Evolutionary conservation across 2,329 filamentous ascomycete species (phyloP).

Genomic region (Xylariaceae sp.): DNA sequence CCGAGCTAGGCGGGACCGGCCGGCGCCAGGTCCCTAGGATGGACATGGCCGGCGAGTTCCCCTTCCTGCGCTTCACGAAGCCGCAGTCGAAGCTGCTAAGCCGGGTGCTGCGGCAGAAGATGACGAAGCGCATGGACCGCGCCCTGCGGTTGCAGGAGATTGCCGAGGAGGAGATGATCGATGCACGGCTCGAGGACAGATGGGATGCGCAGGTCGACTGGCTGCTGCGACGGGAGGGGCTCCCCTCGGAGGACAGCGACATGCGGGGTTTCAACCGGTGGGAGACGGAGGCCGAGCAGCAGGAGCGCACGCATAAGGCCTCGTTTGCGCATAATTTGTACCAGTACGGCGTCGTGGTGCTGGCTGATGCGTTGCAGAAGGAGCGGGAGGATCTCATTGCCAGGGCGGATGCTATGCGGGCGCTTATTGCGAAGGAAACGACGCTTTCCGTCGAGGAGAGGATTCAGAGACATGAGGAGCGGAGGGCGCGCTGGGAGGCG

Average conservation of each 20-base stretch:
- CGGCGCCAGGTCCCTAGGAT: slow-evolving; percentile 55
- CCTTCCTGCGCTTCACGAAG: slow-evolving; percentile 63
- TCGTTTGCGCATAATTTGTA: slow-evolving; percentile 15
- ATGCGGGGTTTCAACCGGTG: background rate
- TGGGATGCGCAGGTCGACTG: slow-evolving; percentile 33
- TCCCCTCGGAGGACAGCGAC: background rate
- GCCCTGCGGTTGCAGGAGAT: background rate
- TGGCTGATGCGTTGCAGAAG: slow-evolving; percentile 7
- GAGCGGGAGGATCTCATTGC: slow-evolving; percentile 27
- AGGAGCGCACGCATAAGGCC: background rate
- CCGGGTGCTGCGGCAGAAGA: slow-evolving; percentile 51
- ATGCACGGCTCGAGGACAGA: slow-evolving; percentile 34
- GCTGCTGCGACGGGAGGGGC: background rate
- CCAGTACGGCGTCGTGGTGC: slow-evolving; percentile 10
- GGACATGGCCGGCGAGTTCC: slow-evolving; percentile 49
- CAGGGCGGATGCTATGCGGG: slow-evolving; percentile 30
- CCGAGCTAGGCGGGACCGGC: slow-evolving; percentile 42
- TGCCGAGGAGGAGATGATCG: slow-evolving; percentile 35
- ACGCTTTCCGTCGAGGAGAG: slow-evolving; percentile 24
- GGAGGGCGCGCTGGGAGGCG: slow-evolving; percentile 21
- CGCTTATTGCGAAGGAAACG: slow-evolving; percentile 25
- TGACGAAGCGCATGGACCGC: slow-evolving; percentile 38
- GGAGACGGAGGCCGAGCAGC: too few species aligned
- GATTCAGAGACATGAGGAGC: slow-evolving; percentile 9
- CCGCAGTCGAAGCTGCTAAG: slow-evolving; percentile 57